Conservation (phyloP, 2,329 filamentous ascomycete genomes). For the Pleomassaria siparia region DNA sequence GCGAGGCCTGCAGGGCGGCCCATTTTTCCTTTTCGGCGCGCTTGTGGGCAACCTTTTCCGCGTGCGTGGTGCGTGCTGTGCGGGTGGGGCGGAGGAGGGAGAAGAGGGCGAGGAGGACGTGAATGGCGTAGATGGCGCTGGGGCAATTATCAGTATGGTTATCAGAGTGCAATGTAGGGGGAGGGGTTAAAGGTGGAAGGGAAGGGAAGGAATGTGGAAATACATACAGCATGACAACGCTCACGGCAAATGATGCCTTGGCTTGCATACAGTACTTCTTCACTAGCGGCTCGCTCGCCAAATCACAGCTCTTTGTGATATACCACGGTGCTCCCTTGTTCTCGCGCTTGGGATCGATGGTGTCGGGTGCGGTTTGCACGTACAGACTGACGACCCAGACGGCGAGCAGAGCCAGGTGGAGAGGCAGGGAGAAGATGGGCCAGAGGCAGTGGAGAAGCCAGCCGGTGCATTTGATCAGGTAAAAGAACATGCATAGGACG, state of each 20-base stretch:
- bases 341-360: constrained; percentile 64
- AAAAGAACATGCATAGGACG: constrained; percentile 73
- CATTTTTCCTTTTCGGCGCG: constrained; percentile 41
- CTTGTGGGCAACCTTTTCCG: constrained; percentile 31
- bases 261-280: constrained; percentile 65
- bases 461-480: constrained; percentile 68
- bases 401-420: constrained; percentile 59
- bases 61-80: constrained; percentile 25
- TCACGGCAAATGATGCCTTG: constrained; percentile 66
- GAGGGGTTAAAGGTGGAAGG: neutral
- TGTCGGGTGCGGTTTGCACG: constrained; percentile 73
- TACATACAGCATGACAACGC: constrained; percentile 68
- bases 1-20: constrained; percentile 17
- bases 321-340: constrained; percentile 72
- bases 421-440: constrained; percentile 63
- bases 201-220: neutral
- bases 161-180: neutral
- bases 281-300: constrained; percentile 59
- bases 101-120: constrained; percentile 62
- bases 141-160: constrained; percentile 3
- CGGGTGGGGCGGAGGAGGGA: constrained; percentile 50
- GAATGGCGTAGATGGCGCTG: constrained; percentile 63
- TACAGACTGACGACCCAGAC: constrained; percentile 68
- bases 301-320: constrained; percentile 67
- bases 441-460: constrained; percentile 72